Conservation (phyloP, 208 protist species). For the Leishmania major region DNA sequence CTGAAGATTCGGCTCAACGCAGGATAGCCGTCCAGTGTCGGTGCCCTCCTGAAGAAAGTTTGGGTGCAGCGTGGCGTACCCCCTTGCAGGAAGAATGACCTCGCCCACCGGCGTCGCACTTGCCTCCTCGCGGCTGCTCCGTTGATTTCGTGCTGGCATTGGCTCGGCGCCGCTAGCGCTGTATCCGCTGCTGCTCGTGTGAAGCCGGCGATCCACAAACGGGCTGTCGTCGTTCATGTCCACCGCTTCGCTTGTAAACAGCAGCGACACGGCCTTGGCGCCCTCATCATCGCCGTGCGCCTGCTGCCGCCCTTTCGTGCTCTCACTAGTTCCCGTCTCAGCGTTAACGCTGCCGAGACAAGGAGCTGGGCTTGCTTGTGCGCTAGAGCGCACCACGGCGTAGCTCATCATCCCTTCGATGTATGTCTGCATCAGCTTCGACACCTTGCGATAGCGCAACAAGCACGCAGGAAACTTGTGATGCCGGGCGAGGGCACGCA, state of each 20-base stretch:
- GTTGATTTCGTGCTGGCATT: neutral
- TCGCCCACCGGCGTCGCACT: constrained; percentile 13
- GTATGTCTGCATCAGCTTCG: constrained; percentile 91
- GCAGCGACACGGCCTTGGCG: neutral
- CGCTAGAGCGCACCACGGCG: constrained; percentile 41
- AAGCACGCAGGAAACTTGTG: constrained; percentile 80
- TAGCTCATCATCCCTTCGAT: constrained; percentile 85
- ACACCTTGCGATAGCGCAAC: constrained; percentile 79
- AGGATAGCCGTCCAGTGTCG: constrained; percentile 90
- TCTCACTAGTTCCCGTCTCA: neutral
- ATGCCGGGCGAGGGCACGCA: constrained; percentile 64
- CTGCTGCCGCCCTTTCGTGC: neutral
- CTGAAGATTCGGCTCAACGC: constrained; percentile 90
- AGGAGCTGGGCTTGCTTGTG: neutral
- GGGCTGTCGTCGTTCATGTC: constrained; percentile 16
- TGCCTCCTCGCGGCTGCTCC: constrained; percentile 16
- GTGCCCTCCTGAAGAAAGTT: constrained; percentile 91
- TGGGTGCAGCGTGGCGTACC: constrained; percentile 55
- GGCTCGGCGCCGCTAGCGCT: constrained; percentile 3
- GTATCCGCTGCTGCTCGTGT: constrained; percentile 1
- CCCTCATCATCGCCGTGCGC: neutral
- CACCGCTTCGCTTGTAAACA: constrained; percentile 19
- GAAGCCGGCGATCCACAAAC: constrained; percentile 25
- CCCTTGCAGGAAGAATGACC: constrained; percentile 21
- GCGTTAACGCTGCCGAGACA: neutral